Percentiles rank a stretch among this genome's conserved stretches.
Evolutionary conservation across 176 grass and related monocot genomes (phyloP).

Genomic region (Raddia distichophylla): DNA sequence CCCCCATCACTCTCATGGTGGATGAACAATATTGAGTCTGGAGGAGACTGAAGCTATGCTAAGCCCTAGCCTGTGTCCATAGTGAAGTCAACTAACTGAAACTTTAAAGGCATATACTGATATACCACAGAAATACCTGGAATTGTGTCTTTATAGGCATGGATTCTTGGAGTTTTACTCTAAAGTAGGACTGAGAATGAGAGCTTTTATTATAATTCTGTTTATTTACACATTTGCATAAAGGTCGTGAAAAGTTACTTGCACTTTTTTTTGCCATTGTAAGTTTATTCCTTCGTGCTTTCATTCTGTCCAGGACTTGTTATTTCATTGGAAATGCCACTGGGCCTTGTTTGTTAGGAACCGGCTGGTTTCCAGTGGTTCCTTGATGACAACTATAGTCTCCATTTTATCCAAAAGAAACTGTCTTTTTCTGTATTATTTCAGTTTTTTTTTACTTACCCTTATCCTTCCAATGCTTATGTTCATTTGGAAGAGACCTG

Average conservation of each 20-base stretch:
- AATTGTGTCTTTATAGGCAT: not conserved
- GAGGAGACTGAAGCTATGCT: no score
- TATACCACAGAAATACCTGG: not conserved
- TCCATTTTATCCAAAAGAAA: no score
- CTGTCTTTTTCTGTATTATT: not conserved
- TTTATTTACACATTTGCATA: slow-evolving; percentile 18
- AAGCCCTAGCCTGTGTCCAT: no score
- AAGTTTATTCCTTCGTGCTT: not conserved
- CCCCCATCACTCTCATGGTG: no score
- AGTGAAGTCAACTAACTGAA: no score
- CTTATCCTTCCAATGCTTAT: not conserved
- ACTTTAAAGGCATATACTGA: no score
- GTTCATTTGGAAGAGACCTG: slow-evolving; percentile 5
- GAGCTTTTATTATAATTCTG: not conserved
- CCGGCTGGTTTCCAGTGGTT: not conserved
- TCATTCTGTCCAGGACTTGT: not conserved
- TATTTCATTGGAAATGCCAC: not conserved
- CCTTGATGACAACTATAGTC: slow-evolving; percentile 2
- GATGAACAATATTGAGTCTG: no score
- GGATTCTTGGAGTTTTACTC: not conserved
- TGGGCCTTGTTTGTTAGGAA: not conserved
- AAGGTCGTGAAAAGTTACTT: not conserved
- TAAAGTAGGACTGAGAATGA: not conserved
- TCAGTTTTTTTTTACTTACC: not conserved
- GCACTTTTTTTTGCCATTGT: not conserved